Conservation (phyloP, 176 grass and related monocot species). For the Paspalum notatum region DNA sequence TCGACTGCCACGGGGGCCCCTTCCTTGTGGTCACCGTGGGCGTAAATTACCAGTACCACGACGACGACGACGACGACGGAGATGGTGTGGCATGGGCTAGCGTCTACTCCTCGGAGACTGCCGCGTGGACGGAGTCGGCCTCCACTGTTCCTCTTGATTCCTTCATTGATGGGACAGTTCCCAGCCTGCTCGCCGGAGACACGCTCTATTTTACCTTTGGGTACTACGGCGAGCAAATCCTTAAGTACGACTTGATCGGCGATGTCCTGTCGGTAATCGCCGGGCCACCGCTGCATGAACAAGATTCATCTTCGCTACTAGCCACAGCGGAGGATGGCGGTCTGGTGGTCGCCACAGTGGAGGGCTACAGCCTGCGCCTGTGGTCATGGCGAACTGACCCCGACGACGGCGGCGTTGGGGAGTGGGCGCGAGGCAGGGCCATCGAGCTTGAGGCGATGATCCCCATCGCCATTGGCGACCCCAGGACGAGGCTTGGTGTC, state of each 20-base stretch:
- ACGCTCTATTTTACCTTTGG: neutral
- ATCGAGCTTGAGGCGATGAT: neutral
- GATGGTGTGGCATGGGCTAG: neutral
- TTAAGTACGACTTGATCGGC: neutral
- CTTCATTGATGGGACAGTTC: too few species aligned
- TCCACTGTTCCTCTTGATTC: too few species aligned
- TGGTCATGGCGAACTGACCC: neutral
- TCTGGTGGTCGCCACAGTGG: neutral
- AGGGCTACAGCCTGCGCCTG: neutral
- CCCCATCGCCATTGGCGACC: neutral
- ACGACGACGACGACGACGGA: neutral
- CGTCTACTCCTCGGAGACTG: neutral
- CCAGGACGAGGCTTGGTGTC: neutral
- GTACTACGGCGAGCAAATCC: neutral
- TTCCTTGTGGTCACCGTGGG: neutral
- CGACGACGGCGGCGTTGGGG: accelerated
- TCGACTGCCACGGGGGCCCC: neutral
- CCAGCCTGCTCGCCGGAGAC: neutral
- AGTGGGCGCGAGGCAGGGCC: neutral
- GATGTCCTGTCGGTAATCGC: neutral
- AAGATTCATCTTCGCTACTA: neutral
- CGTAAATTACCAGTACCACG: neutral
- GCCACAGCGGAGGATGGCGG: neutral
- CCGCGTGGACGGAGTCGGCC: neutral
- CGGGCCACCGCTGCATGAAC: too few species aligned